Percentiles rank a stretch among this genome's conserved stretches.
These are phyloP conservation scores for Psilocybe sp. DNA, from an alignment of 768 basidiomycete genomes.

Conservation along the genomic window DNA sequence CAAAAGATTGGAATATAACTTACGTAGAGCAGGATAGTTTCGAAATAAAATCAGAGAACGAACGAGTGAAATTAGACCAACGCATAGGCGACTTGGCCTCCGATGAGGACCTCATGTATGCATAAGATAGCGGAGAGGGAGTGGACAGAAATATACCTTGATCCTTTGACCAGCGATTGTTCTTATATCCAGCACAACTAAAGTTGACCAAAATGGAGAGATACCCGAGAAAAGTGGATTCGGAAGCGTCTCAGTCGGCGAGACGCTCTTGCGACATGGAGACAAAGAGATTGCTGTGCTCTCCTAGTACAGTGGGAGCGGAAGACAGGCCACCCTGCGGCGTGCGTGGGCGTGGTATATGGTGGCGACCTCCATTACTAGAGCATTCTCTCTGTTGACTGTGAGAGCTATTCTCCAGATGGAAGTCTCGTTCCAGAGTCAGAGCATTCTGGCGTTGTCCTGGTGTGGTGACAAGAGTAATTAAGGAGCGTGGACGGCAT, in stretches of 20 bases:
- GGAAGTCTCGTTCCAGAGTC: no score
- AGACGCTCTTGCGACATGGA: no score
- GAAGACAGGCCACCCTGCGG: constrained; percentile 4
- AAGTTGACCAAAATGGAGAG: constrained; percentile 11
- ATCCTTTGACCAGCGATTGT: no score
- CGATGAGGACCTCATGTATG: constrained; percentile 32
- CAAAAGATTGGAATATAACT: constrained; percentile 6
- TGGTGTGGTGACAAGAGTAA: no score
- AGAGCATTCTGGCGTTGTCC: no score
- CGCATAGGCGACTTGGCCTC: constrained; percentile 42
- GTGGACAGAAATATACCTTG: neutral
- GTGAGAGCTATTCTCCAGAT: no score
- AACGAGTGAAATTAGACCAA: constrained; percentile 46
- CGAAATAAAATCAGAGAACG: constrained; percentile 46
- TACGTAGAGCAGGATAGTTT: constrained; percentile 25
- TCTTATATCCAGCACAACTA: no score
- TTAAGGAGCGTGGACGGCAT: no score
- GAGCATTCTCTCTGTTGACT: no score
- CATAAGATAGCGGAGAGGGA: constrained; percentile 15
- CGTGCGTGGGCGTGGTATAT: no score
- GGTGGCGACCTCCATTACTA: no score
- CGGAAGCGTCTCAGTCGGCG: constrained; percentile 2
- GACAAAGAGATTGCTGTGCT: constrained; percentile 14
- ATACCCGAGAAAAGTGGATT: constrained; percentile 15
- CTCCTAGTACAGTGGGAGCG: constrained; percentile 7